phyloP scores from a whole-genome alignment of 2,329 filamentous ascomycete species.

The Calonectria pseudoturangicola region DNA sequence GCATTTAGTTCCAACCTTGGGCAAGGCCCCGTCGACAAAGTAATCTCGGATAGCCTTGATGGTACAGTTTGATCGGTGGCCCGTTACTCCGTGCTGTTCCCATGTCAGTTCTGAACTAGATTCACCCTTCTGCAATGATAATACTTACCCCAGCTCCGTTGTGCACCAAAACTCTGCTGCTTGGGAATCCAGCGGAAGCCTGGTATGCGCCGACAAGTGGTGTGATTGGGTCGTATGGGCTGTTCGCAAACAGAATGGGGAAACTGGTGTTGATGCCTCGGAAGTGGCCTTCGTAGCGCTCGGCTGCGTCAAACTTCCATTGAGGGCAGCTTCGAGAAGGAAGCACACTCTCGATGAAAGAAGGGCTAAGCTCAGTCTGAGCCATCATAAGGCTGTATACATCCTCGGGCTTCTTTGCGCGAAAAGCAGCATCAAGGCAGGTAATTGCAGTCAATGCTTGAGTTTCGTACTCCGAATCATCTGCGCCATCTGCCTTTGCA shows the following conservation, averaged over 20 bases:
- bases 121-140: background rate
- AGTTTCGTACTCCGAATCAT: too few species aligned
- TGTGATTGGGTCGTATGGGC: conserved; percentile 7
- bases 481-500: too few species aligned
- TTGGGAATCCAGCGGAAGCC: background rate
- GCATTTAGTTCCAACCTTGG: conserved; percentile 21
- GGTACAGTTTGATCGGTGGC: conserved; percentile 24
- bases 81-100: background rate
- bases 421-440: background rate
- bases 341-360: background rate
- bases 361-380: background rate
- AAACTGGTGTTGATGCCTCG: background rate
- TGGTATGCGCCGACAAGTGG: background rate
- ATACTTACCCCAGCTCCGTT: conserved; percentile 21
- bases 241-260: conserved; percentile 5
- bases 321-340: background rate
- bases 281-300: conserved; percentile 7
- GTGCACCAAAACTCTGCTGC: conserved; percentile 1
- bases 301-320: conserved; percentile 5
- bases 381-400: background rate
- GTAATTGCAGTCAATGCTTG: background rate
- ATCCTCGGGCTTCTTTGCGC: conserved; percentile 6
- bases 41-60: conserved; percentile 14
- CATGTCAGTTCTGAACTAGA: background rate
- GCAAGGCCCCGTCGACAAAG: conserved; percentile 27